Percentiles rank a stretch among this genome's conserved stretches.
These are phyloP conservation scores for Selaginella tamariscina DNA, from an alignment of 75 land plant genomes.

Conservation along the genomic window DNA sequence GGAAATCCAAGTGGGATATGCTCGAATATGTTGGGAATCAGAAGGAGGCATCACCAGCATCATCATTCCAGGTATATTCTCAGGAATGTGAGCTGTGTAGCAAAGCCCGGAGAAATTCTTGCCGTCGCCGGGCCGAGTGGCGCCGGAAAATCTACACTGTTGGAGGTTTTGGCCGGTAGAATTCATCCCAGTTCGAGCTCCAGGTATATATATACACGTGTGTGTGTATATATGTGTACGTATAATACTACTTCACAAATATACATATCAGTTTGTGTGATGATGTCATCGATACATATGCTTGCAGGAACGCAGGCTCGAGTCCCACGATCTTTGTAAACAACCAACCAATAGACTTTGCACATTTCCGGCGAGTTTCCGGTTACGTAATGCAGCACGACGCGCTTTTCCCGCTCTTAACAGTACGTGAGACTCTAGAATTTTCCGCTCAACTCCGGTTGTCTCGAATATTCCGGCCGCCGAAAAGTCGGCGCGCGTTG, in stretches of 20 bases:
- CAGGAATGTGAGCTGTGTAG: conserved; percentile 41
- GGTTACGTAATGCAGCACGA: conserved; percentile 84
- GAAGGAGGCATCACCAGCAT: not conserved
- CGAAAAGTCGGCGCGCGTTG: conserved; percentile 44
- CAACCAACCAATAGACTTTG: conserved; percentile 29
- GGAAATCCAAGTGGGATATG: conserved; percentile 6
- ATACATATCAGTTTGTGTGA: too few relatives aligned
- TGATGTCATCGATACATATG: too few relatives aligned
- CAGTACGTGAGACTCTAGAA: conserved; percentile 66
- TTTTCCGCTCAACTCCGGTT: conserved; percentile 57
- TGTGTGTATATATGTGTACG: too few relatives aligned
- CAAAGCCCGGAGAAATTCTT: conserved; percentile 51
- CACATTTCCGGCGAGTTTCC: conserved; percentile 45
- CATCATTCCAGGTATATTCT: conserved; percentile 29
- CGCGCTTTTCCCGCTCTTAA: conserved; percentile 64
- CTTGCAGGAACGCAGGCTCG: too few relatives aligned
- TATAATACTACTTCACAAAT: too few relatives aligned
- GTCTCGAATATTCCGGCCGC: conserved; percentile 17
- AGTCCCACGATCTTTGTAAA: conserved; percentile 35
- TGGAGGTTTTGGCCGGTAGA: conserved; percentile 57
- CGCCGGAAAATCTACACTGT: conserved; percentile 83
- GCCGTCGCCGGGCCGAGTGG: conserved; percentile 92
- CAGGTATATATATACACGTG: too few relatives aligned
- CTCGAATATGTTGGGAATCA: too few relatives aligned
- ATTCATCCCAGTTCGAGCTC: conserved; percentile 26